Percentiles rank a stretch among this genome's conserved stretches.
These are phyloP conservation scores for Ascomycota sp. DNA, from an alignment of 2,329 filamentous ascomycete genomes.

Conservation along the genomic window DNA sequence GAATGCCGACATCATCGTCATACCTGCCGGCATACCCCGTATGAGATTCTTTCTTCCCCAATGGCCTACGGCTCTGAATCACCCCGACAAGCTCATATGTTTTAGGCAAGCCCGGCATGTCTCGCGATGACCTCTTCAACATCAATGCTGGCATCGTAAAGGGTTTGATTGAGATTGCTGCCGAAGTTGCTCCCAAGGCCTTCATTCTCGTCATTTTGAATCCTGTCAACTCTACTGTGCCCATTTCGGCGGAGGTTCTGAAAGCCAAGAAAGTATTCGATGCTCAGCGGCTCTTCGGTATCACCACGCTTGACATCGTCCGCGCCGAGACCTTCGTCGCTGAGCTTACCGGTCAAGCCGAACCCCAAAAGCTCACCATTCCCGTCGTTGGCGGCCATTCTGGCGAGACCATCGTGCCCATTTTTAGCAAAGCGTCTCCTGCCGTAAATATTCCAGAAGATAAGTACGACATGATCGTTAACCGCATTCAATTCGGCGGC, in stretches of 20 bases:
- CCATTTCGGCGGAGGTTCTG: slow-evolving; percentile 90
- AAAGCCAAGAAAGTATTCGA: slow-evolving; percentile 89
- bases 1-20: slow-evolving; percentile 87
- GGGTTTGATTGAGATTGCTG: slow-evolving; percentile 72
- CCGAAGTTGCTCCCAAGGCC: slow-evolving; percentile 77
- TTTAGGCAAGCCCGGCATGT: slow-evolving; percentile 99
- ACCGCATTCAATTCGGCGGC: slow-evolving; percentile 95
- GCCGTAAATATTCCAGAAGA: too few species aligned
- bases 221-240: slow-evolving; percentile 97
- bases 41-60: too few species aligned
- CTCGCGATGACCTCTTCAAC: slow-evolving; percentile 97
- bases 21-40: slow-evolving; percentile 94
- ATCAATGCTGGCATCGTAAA: slow-evolving; percentile 98
- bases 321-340: slow-evolving; percentile 94
- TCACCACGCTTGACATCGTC: slow-evolving; percentile 95
- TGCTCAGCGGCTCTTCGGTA: slow-evolving; percentile 88
- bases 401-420: slow-evolving; percentile 90
- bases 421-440: too few species aligned
- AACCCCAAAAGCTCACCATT: slow-evolving; percentile 65
- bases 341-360: slow-evolving; percentile 58
- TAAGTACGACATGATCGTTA: slow-evolving; percentile 72
- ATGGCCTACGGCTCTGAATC: too few species aligned
- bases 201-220: slow-evolving; percentile 96
- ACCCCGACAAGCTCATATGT: too few species aligned
- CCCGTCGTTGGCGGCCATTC: slow-evolving; percentile 95